Percentiles rank a stretch among this genome's conserved stretches.
These are phyloP conservation scores for Debaryomyces psychrophilus DNA, from an alignment of 1,139 yeast species.

Conservation along the genomic window DNA sequence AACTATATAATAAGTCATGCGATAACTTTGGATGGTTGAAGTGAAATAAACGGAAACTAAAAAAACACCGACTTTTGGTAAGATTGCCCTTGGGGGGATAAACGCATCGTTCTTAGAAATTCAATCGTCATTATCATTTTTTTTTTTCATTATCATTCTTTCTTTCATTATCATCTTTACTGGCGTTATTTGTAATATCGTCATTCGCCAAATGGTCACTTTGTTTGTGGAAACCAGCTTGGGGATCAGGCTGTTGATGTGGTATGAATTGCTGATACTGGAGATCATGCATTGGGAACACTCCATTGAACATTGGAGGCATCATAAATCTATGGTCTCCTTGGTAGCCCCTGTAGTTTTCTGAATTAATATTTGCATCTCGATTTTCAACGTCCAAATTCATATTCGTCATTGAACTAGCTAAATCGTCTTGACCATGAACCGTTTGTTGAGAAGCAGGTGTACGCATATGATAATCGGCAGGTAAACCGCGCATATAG, in stretches of 20 bases:
- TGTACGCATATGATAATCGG: conserved; percentile 7
- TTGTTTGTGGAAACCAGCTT: neutral
- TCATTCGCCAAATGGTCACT: conserved; percentile 3
- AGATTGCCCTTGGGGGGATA: neutral
- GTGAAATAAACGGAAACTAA: conserved; percentile 2
- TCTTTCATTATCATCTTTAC: conserved; percentile 6
- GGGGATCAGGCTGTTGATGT: conserved; percentile 6
- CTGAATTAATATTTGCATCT: conserved; percentile 4
- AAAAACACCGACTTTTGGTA: neutral
- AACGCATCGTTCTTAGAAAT: neutral
- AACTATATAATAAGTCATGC: conserved; percentile 7
- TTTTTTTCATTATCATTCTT: conserved; percentile 2
- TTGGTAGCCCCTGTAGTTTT: conserved; percentile 5
- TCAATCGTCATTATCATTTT: neutral
- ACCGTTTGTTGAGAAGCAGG: conserved; percentile 5
- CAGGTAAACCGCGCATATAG: conserved; percentile 12
- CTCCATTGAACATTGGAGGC: conserved; percentile 17
- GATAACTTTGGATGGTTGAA: conserved; percentile 1
- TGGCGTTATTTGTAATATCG: neutral
- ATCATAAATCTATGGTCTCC: conserved; percentile 14
- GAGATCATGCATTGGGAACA: conserved; percentile 15
- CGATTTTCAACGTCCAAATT: conserved; percentile 14
- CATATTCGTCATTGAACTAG: conserved; percentile 23
- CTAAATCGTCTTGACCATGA: conserved; percentile 18
- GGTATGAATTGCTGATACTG: conserved; percentile 17